Evolutionary conservation across 371 early-diverging fungal species (phyloP), one percentile per base, ranked within the genome.

Genomic region (Mortierella sp.): DNA sequence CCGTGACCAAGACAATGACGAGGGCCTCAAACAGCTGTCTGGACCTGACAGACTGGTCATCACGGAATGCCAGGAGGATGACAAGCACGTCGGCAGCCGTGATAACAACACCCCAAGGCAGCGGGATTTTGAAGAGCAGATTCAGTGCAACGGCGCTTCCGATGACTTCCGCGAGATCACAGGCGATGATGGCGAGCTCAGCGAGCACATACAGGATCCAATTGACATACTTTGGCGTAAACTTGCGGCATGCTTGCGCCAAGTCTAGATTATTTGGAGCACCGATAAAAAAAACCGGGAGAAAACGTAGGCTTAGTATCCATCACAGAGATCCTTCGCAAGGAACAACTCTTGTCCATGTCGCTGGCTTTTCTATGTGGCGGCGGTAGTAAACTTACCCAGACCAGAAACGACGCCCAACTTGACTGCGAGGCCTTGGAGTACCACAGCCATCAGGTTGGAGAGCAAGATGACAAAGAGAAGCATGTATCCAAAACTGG

Each of bases 91-190:
- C 95, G 3, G 85, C 79, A 0, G 85, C 91, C 4, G 95, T 95
- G 49, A 95, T 83, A 22, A 90, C 88, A 6, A 94, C 89, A n/a
- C 94, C 93, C 71, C 86, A 87, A 6, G 88, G 83, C 46, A 93
- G 66, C 0, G 94, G 92, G 28, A 94, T 53, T 8, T 74, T 79
- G 67, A 92, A 90, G n/a, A 95, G 79, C n/a, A 94, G 72, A 39
- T 92, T 90, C 14, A 95, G 70, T 0, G 92, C 94, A 58, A 95
- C 90, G 0, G 94, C 95, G 44, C 91, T 88, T 44, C 94, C 95
- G 73, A 95, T 93, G 49, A 92, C 93, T 73, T 94, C 93, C 16
- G 94, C 93, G 31, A 93, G 80, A 74, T 93, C 90, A 22, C 85
- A 86, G 2, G 91, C 90, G 51, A 93, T 86, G 47, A 93, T 92